Evolutionary conservation across 148 eudicot genomes (phyloP).

Genomic region (Cornus florida): DNA sequence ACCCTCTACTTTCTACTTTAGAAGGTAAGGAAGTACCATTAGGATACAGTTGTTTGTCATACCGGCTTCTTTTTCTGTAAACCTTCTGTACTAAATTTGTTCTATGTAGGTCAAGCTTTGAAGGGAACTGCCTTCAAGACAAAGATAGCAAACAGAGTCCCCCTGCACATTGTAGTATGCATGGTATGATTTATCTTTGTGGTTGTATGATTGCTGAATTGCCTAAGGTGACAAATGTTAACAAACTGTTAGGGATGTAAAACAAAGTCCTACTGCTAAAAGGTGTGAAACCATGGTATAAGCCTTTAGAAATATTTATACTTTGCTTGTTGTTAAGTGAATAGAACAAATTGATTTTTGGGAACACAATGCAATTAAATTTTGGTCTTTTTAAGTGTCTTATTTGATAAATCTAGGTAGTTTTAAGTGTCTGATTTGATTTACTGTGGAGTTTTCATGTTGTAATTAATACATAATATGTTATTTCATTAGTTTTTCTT

Average conservation of each 20-base stretch:
- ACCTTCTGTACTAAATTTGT: slow-evolving; percentile 1
- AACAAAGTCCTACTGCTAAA: background rate
- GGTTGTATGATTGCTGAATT: background rate
- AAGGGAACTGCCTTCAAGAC: slow-evolving; percentile 80
- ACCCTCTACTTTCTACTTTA: no score
- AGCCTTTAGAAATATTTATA: background rate
- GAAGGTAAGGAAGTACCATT: no score
- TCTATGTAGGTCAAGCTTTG: slow-evolving; percentile 72
- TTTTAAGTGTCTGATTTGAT: background rate
- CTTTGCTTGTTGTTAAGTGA: background rate
- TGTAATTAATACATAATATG: background rate
- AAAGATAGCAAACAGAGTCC: slow-evolving; percentile 71
- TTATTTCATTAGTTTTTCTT: background rate
- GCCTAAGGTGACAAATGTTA: background rate
- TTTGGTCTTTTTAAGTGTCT: background rate
- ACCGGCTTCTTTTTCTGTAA: background rate
- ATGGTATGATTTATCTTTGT: background rate
- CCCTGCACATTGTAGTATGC: slow-evolving; percentile 73
- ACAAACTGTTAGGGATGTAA: background rate
- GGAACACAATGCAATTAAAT: background rate
- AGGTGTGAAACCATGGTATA: background rate
- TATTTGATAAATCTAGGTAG: background rate
- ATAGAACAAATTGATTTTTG: background rate
- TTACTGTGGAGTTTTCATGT: background rate
- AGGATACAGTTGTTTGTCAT: no score